Evolutionary conservation across 306 rosid genomes (phyloP).

Genomic region (Cicer cuneatum): DNA sequence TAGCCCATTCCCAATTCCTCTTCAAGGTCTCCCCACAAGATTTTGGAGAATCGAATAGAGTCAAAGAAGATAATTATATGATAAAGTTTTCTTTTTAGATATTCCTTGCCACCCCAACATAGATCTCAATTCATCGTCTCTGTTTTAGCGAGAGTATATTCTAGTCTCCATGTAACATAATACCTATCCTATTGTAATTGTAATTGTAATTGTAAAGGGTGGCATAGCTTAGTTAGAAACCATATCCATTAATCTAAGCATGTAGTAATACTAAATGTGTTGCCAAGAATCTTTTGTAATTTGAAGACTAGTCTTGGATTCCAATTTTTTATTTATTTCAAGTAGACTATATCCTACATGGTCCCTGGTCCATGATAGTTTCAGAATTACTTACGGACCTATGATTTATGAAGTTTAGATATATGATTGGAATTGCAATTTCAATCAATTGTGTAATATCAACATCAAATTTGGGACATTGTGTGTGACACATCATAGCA

Average conservation of each 20-base stretch:
- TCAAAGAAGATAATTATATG: slow-evolving; percentile 18
- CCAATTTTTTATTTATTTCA: slow-evolving; percentile 4
- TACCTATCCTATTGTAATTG: slow-evolving; percentile 23
- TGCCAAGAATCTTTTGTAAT: neutral
- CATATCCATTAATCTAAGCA: neutral
- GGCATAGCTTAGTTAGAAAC: slow-evolving; percentile 5
- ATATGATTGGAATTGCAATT: too few relatives aligned
- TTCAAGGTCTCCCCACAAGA: slow-evolving; percentile 79
- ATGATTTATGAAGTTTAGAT: too few relatives aligned
- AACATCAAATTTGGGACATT: too few relatives aligned
- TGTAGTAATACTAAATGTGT: neutral
- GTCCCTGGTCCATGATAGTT: too few relatives aligned
- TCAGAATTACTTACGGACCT: too few relatives aligned
- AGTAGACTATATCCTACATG: neutral
- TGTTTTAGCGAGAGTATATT: slow-evolving; percentile 44
- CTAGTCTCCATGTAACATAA: slow-evolving; percentile 11
- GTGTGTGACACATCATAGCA: too few relatives aligned
- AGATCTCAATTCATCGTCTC: slow-evolving; percentile 19
- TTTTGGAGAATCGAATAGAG: slow-evolving; percentile 63
- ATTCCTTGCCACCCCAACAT: slow-evolving; percentile 43
- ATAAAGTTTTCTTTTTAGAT: slow-evolving; percentile 32
- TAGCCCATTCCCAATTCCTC: slow-evolving; percentile 90
- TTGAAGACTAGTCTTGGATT: slow-evolving; percentile 3
- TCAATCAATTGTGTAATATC: too few relatives aligned
- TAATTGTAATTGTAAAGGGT: slow-evolving; percentile 35